These are phyloP conservation scores for Colletotrichum endophyticum DNA, from an alignment of 2,329 filamentous ascomycete genomes.

Conservation along the genomic window DNA sequence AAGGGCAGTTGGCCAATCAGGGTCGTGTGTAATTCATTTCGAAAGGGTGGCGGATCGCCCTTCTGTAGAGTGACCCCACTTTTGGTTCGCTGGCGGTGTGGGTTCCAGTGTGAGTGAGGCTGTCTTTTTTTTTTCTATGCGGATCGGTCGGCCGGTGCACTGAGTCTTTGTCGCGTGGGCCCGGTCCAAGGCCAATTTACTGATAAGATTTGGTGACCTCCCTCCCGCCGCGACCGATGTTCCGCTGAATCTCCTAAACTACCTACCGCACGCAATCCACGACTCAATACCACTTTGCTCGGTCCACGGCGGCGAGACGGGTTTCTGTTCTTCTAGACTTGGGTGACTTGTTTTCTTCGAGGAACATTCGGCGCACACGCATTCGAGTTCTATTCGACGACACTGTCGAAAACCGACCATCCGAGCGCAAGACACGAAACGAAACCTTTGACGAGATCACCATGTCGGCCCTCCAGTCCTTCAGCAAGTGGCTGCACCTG, in stretches of 20 bases:
- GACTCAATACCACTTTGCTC: background rate
- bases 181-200: background rate
- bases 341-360: background rate
- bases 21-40: background rate
- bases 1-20: background rate
- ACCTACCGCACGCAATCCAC: background rate
- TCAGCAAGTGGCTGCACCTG: slow-evolving; percentile 86
- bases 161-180: background rate
- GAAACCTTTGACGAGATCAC: background rate
- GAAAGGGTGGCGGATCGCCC: background rate
- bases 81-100: slow-evolving; percentile 15
- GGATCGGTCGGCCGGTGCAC: slow-evolving; percentile 7
- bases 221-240: background rate
- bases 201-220: slow-evolving; percentile 16
- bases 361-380: background rate
- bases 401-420: background rate
- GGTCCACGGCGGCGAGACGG: background rate
- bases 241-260: background rate
- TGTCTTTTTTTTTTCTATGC: background rate
- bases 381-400: background rate
- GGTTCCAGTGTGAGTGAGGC: background rate
- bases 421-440: background rate
- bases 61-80: background rate
- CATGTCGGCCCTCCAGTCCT: slow-evolving; percentile 48
- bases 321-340: background rate